Evolutionary conservation across 768 basidiomycete species (phyloP).

Genomic region (Leccinum barrowsii): DNA sequence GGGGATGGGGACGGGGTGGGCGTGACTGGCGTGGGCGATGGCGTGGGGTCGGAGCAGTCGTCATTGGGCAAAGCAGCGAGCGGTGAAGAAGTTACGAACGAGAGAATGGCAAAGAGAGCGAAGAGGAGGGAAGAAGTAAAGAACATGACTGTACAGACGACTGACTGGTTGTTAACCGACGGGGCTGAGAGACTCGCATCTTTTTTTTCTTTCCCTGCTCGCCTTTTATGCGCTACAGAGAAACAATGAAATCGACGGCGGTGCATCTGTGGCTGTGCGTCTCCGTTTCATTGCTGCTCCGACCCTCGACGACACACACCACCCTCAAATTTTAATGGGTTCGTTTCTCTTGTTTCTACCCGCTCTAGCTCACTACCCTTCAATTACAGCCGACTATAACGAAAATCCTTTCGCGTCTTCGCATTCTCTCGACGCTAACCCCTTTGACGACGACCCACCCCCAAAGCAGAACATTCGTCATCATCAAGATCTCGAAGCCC

Average conservation of each 20-base stretch:
- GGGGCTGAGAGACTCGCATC: neutral
- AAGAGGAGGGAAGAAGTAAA: constrained; percentile 35
- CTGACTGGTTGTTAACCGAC: neutral
- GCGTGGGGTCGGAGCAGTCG: neutral
- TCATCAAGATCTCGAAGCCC: constrained; percentile 68
- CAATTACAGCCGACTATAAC: constrained; percentile 29
- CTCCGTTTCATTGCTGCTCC: neutral
- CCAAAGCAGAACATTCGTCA: constrained; percentile 39
- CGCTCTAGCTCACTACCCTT: constrained; percentile 2
- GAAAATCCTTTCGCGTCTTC: constrained; percentile 85
- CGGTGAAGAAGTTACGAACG: constrained; percentile 38
- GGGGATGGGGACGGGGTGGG: neutral
- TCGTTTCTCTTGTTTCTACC: neutral
- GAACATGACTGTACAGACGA: constrained; percentile 22
- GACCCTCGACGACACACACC: neutral
- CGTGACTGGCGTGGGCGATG: neutral
- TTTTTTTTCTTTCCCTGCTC: neutral
- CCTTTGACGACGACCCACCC: constrained; percentile 80
- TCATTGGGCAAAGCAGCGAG: neutral
- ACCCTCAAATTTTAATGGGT: constrained; percentile 24
- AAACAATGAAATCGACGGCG: neutral
- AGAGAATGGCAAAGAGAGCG: constrained; percentile 63
- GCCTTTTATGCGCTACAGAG: neutral
- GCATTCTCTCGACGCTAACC: constrained; percentile 82
- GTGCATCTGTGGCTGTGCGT: constrained; percentile 1